Conservation (phyloP, 768 basidiomycete genomes). For the Hirschioporus abietinus region DNA sequence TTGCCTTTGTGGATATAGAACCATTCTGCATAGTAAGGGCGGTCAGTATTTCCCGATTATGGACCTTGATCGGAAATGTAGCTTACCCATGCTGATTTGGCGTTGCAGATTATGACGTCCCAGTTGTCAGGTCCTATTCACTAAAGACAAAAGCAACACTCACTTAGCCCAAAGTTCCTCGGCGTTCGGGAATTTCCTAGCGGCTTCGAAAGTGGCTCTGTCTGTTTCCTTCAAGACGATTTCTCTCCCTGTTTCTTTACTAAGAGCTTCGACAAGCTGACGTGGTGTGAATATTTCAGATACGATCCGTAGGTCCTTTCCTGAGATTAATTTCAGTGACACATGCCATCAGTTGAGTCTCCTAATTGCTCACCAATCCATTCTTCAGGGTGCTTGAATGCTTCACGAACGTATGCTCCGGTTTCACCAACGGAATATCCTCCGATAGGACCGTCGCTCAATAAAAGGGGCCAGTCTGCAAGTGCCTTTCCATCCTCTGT, state of each 20-base stretch:
- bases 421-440: constrained; percentile 5
- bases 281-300: constrained; percentile 7
- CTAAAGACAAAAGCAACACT: not conserved
- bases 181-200: not conserved
- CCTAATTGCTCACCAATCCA: constrained; percentile 7
- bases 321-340: not conserved
- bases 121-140: not conserved
- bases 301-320: constrained; percentile 7
- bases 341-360: not conserved
- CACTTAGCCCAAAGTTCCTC: constrained; percentile 9
- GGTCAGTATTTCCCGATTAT: not conserved
- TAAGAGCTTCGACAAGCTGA: not conserved
- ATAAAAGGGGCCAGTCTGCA: constrained; percentile 5
- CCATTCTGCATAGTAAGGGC: not conserved
- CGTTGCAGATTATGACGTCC: not conserved
- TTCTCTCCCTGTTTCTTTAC: not conserved
- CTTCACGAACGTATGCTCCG: constrained; percentile 2
- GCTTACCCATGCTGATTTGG: not conserved
- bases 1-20: not conserved
- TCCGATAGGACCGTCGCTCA: constrained; percentile 7
- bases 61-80: not conserved
- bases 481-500: constrained; percentile 3
- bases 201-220: constrained; percentile 1
- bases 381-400: constrained; percentile 11
- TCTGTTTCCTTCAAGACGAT: constrained; percentile 7